Percentiles rank a stretch among this genome's conserved stretches.
Conservation (phyloP, 73 alveolate genomes). For the Paramecium tetraurelia region DNA sequence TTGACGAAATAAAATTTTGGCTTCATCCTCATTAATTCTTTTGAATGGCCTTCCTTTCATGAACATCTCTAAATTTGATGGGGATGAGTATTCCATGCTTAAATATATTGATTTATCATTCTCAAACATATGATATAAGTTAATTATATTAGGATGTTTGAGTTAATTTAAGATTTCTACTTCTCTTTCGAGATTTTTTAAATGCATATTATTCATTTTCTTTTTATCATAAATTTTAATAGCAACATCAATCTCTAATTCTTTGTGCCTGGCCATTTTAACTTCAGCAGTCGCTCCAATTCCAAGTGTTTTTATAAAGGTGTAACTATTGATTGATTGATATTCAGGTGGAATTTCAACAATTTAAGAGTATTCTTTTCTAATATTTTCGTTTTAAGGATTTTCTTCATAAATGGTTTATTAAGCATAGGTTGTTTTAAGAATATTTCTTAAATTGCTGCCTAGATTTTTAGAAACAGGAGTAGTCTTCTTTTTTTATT, state of each 20-base stretch:
- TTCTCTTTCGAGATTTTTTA: slow-evolving; percentile 58
- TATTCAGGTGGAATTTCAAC: not conserved
- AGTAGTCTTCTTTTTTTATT: not conserved
- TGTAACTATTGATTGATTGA: slow-evolving; percentile 1
- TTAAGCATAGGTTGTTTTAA: not conserved
- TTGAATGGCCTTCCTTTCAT: slow-evolving; percentile 60
- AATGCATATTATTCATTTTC: slow-evolving; percentile 16
- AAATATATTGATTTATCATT: slow-evolving; percentile 59
- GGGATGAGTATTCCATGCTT: slow-evolving; percentile 73
- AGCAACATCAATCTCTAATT: slow-evolving; percentile 50
- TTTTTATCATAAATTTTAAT: slow-evolving; percentile 63
- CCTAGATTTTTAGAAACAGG: slow-evolving; percentile 5
- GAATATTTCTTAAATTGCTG: slow-evolving; percentile 27
- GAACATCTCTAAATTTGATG: slow-evolving; percentile 56
- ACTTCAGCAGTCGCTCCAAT: slow-evolving; percentile 62
- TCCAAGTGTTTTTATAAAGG: slow-evolving; percentile 26
- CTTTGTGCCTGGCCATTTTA: slow-evolving; percentile 36
- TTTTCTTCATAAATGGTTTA: slow-evolving; percentile 29
- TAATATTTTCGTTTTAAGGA: not conserved
- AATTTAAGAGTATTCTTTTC: slow-evolving; percentile 14
- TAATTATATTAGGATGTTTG: slow-evolving; percentile 58
- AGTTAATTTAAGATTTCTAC: slow-evolving; percentile 42
- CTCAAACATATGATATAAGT: slow-evolving; percentile 52
- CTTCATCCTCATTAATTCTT: slow-evolving; percentile 74
- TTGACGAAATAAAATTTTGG: slow-evolving; percentile 69